phyloP scores from a whole-genome alignment of 106 monocot species.

The Triglochin maritima region DNA sequence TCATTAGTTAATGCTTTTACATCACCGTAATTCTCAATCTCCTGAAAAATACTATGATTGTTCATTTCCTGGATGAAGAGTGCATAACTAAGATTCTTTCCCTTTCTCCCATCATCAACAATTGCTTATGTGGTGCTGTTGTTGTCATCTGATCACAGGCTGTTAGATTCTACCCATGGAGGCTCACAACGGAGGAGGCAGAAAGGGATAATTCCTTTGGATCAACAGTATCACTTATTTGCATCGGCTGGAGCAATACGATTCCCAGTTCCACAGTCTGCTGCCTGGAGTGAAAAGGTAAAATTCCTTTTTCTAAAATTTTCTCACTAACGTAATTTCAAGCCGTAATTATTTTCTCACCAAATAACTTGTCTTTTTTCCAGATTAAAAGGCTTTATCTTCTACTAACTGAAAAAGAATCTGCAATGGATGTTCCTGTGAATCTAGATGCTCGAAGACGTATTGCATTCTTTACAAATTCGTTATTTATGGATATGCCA shows the following conservation, averaged over 20 bases:
- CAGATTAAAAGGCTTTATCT: constrained; percentile 58
- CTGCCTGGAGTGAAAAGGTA: constrained; percentile 81
- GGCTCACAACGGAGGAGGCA: constrained; percentile 32
- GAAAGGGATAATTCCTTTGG: constrained; percentile 24
- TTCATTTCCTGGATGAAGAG: no score
- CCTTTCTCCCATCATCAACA: not conserved
- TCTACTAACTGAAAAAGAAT: constrained; percentile 58
- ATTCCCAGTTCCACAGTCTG: constrained; percentile 56
- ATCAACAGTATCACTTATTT: constrained; percentile 46
- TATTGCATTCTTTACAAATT: constrained; percentile 60
- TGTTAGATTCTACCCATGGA: constrained; percentile 48
- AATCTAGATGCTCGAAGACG: constrained; percentile 66
- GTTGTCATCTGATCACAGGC: constrained; percentile 18
- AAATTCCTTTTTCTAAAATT: not conserved
- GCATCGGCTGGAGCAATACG: constrained; percentile 49
- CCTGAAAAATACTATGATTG: no score
- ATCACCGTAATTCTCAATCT: no score
- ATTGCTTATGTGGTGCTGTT: not conserved
- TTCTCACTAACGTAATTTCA: no score
- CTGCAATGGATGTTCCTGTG: constrained; percentile 69
- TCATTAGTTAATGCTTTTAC: not conserved
- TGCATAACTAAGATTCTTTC: no score
- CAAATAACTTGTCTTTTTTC: not conserved
- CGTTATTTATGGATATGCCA: constrained; percentile 91
- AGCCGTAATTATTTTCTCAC: no score